Evolutionary conservation across 148 eudicot genomes (phyloP).

Genomic region (Vaccinium darrowii): DNA sequence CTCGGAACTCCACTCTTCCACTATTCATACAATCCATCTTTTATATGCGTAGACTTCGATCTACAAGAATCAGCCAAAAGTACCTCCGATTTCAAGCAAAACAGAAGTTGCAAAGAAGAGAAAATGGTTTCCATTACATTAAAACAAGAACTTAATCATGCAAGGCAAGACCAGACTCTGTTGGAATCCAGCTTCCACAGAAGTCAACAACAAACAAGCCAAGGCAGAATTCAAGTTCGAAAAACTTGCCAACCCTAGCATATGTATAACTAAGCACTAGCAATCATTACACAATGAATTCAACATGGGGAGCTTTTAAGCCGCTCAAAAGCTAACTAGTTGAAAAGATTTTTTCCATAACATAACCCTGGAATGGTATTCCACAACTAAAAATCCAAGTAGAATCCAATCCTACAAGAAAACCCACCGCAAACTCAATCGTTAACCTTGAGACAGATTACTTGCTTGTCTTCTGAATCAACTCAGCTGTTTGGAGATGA

Average conservation of each 20-base stretch:
- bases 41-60: background rate
- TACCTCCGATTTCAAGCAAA: background rate
- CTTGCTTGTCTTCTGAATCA: too few species aligned
- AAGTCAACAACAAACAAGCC: background rate
- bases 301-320: background rate
- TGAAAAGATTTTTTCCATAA: background rate
- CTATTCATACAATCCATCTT: background rate
- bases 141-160: background rate
- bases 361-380: too few species aligned
- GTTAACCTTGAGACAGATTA: too few species aligned
- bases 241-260: background rate
- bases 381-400: too few species aligned
- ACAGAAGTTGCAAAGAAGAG: background rate
- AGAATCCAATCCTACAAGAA: too few species aligned
- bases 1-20: background rate
- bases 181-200: background rate
- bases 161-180: background rate
- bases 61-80: background rate
- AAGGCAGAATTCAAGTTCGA: background rate
- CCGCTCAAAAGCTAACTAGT: background rate
- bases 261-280: background rate
- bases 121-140: background rate
- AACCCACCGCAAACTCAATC: too few species aligned
- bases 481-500: constrained; percentile 42
- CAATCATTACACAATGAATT: too few species aligned